Evolutionary conservation across 805 yeast species (phyloP), one percentile per base, ranked within the genome.

Genomic region (Kodamaea leandrae): DNA sequence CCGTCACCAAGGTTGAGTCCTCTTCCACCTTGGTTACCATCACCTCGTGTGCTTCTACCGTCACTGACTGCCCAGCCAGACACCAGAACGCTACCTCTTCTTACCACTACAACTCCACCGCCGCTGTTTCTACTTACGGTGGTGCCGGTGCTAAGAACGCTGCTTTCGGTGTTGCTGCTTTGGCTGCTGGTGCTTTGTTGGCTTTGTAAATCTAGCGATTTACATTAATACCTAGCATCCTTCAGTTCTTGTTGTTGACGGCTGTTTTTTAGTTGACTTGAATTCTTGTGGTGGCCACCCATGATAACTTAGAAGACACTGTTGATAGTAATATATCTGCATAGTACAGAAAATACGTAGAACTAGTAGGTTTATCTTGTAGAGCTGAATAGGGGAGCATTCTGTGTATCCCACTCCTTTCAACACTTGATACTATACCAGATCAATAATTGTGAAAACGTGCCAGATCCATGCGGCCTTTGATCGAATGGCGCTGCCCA

Each of bases 21-120:
- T 44, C 56, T 39, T 57, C 69, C 48, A 64, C 70, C 49, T 60
- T 66, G 55, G 70, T 62, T 33, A 68, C 74, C 63, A 57, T 67
- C 63, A 64, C 69, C 49, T 53, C 61, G 40, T 69, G 74, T 61
- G 72, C 47, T 42, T 40, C 58, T 16, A 53, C 57, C 43, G 74
- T 68, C 50, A 68, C 74, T 42, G 53, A 64, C 66, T 70, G 74
- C 58, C 74, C 75, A 59, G 64, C 62, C 44, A 43, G 39, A 29
- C 36, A 37, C 35, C n/a, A 27, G 19, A 28, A 27, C 34, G 33
- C 34, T 16, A 28, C 34, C 18, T 21, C 41, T 42, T 46, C 41
- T 24, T 37, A 53, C 41, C 23, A 37, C 24, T 23, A 45, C 42
- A 26, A 53, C 44, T 32, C 60, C 42, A 41, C 53, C 46, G 51